Conservation (phyloP, 306 rosid genomes). For the Oemleria cerasiformis region DNA sequence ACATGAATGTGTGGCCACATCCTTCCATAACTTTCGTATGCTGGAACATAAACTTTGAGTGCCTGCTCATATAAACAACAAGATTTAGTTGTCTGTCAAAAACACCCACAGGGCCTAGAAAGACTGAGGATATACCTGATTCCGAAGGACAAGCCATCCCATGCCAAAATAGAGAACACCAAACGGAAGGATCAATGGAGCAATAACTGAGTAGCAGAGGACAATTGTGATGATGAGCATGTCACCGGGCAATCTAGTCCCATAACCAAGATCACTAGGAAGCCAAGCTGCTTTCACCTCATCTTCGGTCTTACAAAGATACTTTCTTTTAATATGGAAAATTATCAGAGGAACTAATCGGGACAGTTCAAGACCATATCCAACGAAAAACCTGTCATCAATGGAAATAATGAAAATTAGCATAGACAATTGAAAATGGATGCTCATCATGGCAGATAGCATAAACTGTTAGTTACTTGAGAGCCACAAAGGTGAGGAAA, state of each 20-base stretch:
- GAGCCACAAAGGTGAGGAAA: constrained; percentile 88
- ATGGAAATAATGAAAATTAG: constrained; percentile 10
- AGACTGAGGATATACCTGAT: constrained; percentile 58
- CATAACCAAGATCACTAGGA: constrained; percentile 87
- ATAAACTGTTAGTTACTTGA: constrained; percentile 56
- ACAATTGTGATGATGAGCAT: constrained; percentile 73
- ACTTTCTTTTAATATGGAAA: constrained; percentile 86
- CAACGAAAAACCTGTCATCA: constrained; percentile 72
- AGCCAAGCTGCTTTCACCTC: constrained; percentile 82
- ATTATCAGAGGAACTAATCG: constrained; percentile 83
- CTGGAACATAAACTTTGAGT: constrained; percentile 84
- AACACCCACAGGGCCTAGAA: constrained; percentile 3
- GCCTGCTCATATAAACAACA: constrained; percentile 46
- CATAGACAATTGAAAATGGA: too few relatives aligned
- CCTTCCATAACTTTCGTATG: constrained; percentile 85
- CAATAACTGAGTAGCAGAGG: constrained; percentile 82
- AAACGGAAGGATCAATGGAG: constrained; percentile 80
- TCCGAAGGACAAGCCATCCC: constrained; percentile 92
- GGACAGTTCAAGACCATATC: constrained; percentile 91
- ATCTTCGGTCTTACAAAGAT: constrained; percentile 74
- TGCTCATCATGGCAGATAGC: too few relatives aligned
- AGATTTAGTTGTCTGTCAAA: neutral
- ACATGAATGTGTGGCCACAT: constrained; percentile 86
- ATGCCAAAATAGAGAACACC: constrained; percentile 77
- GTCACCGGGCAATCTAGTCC: constrained; percentile 78